Conservation (phyloP, 495 filamentous ascomycete genomes). For the Aspergillus haitiensis region DNA sequence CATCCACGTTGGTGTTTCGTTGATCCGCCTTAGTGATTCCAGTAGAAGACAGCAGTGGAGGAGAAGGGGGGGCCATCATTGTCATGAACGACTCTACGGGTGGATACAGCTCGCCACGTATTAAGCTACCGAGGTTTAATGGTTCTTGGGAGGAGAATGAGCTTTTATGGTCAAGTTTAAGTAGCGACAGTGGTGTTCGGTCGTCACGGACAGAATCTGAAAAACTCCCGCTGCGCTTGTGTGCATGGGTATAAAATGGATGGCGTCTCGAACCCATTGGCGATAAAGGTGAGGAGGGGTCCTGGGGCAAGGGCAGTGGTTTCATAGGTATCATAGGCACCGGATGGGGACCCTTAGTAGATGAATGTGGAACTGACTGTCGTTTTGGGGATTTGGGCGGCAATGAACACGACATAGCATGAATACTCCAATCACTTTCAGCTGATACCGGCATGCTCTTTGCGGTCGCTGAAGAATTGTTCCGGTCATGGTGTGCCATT, state of each 20-base stretch:
- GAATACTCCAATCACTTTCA: slow-evolving; percentile 58
- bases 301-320: slow-evolving; percentile 24
- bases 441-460: slow-evolving; percentile 47
- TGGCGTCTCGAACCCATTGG: slow-evolving; percentile 33
- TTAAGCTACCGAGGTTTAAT: slow-evolving; percentile 76
- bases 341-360: slow-evolving; percentile 61
- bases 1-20: slow-evolving; percentile 36
- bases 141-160: slow-evolving; percentile 54
- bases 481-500: slow-evolving; percentile 41
- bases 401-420: slow-evolving; percentile 81
- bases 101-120: slow-evolving; percentile 77
- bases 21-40: slow-evolving; percentile 29
- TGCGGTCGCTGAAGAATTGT: slow-evolving; percentile 44
- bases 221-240: slow-evolving; percentile 75
- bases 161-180: slow-evolving; percentile 39
- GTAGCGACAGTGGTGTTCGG: slow-evolving; percentile 55
- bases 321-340: slow-evolving; percentile 45
- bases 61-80: slow-evolving; percentile 63
- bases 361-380: slow-evolving; percentile 40
- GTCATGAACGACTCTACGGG: slow-evolving; percentile 76
- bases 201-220: slow-evolving; percentile 85
- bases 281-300: slow-evolving; percentile 30
- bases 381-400: slow-evolving; percentile 62
- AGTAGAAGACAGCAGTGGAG: slow-evolving; percentile 40
- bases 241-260: slow-evolving; percentile 50